Base-by-base conservation (phyloP, 305 asterid genomes). In the Solanum hybrid region DNA sequence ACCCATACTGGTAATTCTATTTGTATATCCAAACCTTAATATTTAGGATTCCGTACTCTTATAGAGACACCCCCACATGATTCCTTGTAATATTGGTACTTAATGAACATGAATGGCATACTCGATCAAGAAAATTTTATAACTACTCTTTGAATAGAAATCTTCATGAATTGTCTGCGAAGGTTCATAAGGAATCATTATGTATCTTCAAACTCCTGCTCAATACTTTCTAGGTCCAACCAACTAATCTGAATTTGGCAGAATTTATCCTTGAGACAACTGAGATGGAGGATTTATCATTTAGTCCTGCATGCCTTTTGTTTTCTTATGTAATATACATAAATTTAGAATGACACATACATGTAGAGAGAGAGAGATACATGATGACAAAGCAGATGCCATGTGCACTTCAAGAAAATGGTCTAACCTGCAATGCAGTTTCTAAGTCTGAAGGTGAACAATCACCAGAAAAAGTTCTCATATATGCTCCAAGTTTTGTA, bases 401-500 rank as follows among this genome's bases (percentile, higher is more conserved):
- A 41, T 22, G 31, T 85, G 77, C 77, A 32, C 88, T 83, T 29
- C 41, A 81, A 87, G 72, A 87, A 86, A 91, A 73, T 75, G 83
- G 90, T 77, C 91, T 88, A 88, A 97, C 99, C 99, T 97, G 99
- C 93, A 97, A 91, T 27, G 99, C 99, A 91, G 98, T 97, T 95
- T 97, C 99, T 93, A 97, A 92, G 95, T 97, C 99, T 87, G 98
- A 92, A 91, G 99, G 99, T 10, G 99, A 97, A 93, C 99, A 96
- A 93, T 96, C 99, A 17, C 98, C 99, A 89, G 97, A 95, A 92
- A 97, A 96, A 92, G 98, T 95, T 94, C 99, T 94, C 99, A 95
- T 96, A 90, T 97, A 97, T 87, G 99, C 97, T 91, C 99, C 99
- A 91, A 97, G 94, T 88, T 95, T 94, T 89, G 98, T 95, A 89